Evolutionary conservation across 1,284 basidiomycete species (phyloP).

Genomic region (Anthracocystis walkeri): DNA sequence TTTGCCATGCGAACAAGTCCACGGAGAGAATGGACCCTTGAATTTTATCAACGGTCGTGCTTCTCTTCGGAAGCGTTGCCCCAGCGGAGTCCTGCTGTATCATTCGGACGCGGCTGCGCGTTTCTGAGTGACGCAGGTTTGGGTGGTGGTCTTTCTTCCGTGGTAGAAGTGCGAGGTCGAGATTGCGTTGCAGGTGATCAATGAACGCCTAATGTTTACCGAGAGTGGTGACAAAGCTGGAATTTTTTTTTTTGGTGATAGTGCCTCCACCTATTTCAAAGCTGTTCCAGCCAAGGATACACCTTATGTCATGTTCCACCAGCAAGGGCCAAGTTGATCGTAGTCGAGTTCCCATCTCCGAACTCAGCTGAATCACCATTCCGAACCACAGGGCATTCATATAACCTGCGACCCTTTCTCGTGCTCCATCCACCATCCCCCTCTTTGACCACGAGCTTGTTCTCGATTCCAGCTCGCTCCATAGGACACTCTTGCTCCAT

Average conservation of each 20-base stretch:
- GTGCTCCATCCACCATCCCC: not conserved
- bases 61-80: no score
- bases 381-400: not conserved
- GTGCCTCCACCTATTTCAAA: constrained; percentile 14
- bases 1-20: not conserved
- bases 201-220: no score
- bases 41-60: no score
- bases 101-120: no score
- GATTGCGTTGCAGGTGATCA: no score
- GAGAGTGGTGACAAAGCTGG: constrained; percentile 13
- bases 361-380: constrained; percentile 12
- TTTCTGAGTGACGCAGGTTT: no score
- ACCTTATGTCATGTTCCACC: not conserved
- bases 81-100: no score
- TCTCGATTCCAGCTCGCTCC: not conserved
- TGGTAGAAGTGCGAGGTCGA: no score
- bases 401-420: constrained; percentile 1
- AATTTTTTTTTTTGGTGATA: not conserved
- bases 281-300: not conserved
- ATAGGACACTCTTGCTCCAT: not conserved
- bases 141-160: no score
- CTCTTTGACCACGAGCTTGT: not conserved
- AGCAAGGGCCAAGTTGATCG: not conserved
- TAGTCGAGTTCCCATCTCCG: not conserved
- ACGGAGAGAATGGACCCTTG: not conserved